Base-by-base conservation (phyloP, 164 flowering plant species). In the Tinospora cordifolia region DNA sequence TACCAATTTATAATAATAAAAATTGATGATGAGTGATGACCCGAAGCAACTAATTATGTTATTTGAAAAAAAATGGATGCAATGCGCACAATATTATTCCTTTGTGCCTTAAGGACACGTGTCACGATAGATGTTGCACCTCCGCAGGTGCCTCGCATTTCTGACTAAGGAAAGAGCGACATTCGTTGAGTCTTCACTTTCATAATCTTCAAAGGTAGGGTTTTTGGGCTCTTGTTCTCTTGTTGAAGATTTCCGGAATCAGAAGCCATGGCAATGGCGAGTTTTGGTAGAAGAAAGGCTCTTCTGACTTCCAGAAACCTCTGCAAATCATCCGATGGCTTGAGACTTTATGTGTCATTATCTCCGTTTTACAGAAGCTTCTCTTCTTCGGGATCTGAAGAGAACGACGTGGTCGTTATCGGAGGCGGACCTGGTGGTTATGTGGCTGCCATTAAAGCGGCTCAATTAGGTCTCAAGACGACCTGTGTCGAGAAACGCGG, bases 351-450 rank as follows among this genome's bases (percentile, higher is more conserved):
- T 3, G 66, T 74, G 40, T 77, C 82, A 6, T 69, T 81, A 21
- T 62, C 77, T 44, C 69, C 85, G 62, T 70, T 81, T 71, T 75
- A 79, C 19, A 79, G 93, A n/a, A 79, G 81, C 27, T 92, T 86
- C 78, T 41, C 66, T 63, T 83, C 92, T 3, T 74, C 93, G 9
- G 91, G 84, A 84, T 88, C 90, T 59, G 94, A 89, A 2, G 93
- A 90, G 58, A 90, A 88, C 82, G 94, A 93, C 69, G 98, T 90
- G 47, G 98, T 93, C 70, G 84, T 93, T 54, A 77, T 91, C 76
- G 96, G 96, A 38, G 98, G 97, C 36, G 98, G 98, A 0, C 98
- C 98, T 58, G 98, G 98, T n/a, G 98, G 98, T 22, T 93, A 93
- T 68, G 98, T 93, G 22, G 95, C 98, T 22, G 98, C 98, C 66